Base-by-base conservation (phyloP, 495 filamentous ascomycete species). In the Neurospora pannonica region DNA sequence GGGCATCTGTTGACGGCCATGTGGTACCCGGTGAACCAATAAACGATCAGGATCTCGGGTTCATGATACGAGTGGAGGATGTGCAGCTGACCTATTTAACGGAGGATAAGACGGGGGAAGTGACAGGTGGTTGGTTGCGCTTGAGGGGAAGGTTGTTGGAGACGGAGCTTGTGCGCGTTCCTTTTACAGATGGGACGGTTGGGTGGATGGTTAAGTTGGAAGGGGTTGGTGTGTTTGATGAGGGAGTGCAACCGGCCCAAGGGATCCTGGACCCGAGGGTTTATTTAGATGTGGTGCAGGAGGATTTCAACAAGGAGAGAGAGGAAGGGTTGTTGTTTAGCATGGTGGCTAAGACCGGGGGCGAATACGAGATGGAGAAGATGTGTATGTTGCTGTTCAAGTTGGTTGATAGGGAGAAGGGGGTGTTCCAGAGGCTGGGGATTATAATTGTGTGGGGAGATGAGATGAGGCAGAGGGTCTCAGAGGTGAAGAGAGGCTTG, bases 1-100 rank as follows among this genome's bases (percentile, higher is more conserved):
- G 72, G 72, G 48, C 72, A 34, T 69, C 48, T 11, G 36, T 73
- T 19, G 72, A 73, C n/a, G 72, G 72, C 11, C 5, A 21, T 60
- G 6, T 60, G 5, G 0, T 1, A 11, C 3, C 43, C 1, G 43
- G n/a, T 48, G 1, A 4, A 4, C n/a, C 43, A 5, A 21, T 2
- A 9, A 11, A 21, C 5, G 43, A 3, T 48, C 43, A 11, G 43
- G 43, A 48, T 21, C 21, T 1, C 24, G 2, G 2, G 4, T 60
- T 28, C 10, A 2, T 3, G 0, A 60, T 60, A 13, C 10, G 11
- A 28, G 48, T 60, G 24, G 48, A 60, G 24, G 24, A 60, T 28
- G 48, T 60, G 2, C 43, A 60, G 0, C 2, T 60, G 24, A 3
- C 0, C 3, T 60, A 60, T 3, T 60, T 60, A 3, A 60, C 21